Base-by-base conservation (phyloP, 1,139 yeast species). In the Lodderomyces jiufengensis region DNA sequence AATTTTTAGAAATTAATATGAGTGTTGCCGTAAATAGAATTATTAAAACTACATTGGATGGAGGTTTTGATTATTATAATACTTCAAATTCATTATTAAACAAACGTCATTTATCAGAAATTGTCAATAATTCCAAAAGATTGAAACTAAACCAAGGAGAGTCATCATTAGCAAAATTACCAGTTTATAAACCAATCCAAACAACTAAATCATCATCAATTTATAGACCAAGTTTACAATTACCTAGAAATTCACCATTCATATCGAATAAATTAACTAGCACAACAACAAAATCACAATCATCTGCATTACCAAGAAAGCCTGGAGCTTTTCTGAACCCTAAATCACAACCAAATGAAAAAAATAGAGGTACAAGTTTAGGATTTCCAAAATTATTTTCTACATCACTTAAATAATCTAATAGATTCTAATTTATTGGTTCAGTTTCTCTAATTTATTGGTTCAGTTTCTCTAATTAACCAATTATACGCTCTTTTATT, bases 261-360 rank as follows among this genome's bases (percentile, higher is more conserved):
- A 54, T 65, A 32, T 63, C 70, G 5, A 59, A 63, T 40, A 63
- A 60, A 40, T 46, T 50, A 15, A 27, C 24, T n/a, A 21, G n/a
- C 12, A 29, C 18, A 11, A 9, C 26, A 13, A 18, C 35, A 3
- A 20, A 18, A 5, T 18, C 20, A 18, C 20, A 11, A 5, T 11
- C 26, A 3, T 9, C 36, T 10, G 29, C 23, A 10, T 71, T 71
- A 1, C 57, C 75, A 27, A 61, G 72, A 47, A 73, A 71, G 50
- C 82, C 81, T 1, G 77, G 77, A 9, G 75, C 76, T 21, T 69
- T 74, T 52, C 66, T 70, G 43, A 61, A 54, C 36, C 66, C 66
- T 20, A 24, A 16, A 24, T 15, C 36, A 7, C 29, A 29, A 13
- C 22, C 23, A 44, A 45, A 45, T 10, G 49, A 46, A 18, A 47